Conservation (phyloP, 352 stramenopile genomes). For the Globisporangium irregulare region DNA sequence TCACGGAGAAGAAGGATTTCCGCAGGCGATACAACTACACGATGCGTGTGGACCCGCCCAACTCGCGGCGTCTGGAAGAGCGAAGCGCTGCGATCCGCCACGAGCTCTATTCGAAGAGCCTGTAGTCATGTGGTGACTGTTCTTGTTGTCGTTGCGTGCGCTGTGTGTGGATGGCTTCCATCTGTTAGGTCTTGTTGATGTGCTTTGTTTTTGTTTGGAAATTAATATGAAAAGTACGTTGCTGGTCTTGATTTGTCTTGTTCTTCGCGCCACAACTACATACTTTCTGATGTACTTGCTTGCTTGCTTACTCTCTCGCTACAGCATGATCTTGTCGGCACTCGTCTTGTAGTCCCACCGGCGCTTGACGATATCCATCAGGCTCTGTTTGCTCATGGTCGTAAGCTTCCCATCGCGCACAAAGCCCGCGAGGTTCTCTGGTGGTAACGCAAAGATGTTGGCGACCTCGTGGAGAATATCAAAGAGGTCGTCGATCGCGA, state of each 20-base stretch:
- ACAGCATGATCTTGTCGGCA: conserved; percentile 68
- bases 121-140: conserved; percentile 48
- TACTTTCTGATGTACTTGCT: neutral
- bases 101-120: conserved; percentile 84
- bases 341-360: conserved; percentile 84
- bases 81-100: conserved; percentile 75
- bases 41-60: conserved; percentile 83
- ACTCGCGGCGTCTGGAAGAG: conserved; percentile 85
- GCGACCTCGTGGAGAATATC: conserved; percentile 79
- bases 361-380: conserved; percentile 69
- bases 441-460: conserved; percentile 76
- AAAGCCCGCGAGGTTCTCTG: conserved; percentile 75
- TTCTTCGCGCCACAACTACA: neutral
- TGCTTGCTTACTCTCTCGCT: neutral
- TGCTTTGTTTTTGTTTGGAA: neutral
- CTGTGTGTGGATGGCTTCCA: neutral
- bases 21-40: conserved; percentile 89
- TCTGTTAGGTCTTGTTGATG: neutral
- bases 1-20: conserved; percentile 91
- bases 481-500: conserved; percentile 60
- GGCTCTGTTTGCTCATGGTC: conserved; percentile 51
- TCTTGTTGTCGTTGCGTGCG: neutral
- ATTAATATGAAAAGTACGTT: neutral
- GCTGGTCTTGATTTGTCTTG: neutral
- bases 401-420: conserved; percentile 70